Base-by-base conservation (phyloP, 2,329 filamentous ascomycete genomes). In the Paraphoma chrysanthemicola region DNA sequence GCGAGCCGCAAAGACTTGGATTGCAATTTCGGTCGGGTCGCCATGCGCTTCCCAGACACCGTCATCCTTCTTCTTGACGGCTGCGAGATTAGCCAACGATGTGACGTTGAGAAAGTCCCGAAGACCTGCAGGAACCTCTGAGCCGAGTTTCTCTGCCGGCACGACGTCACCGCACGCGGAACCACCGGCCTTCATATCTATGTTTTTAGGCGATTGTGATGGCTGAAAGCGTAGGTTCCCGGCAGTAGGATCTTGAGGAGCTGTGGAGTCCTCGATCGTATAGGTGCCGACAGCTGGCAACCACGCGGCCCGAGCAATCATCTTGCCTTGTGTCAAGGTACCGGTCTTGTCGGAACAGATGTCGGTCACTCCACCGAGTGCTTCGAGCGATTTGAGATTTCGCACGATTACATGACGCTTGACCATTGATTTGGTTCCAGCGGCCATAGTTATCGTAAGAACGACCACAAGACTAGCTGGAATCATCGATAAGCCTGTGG, bases 1-100 rank as follows among this genome's bases (percentile, higher is more conserved):
- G 11, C 89, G 85, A 42, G 84, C 85, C 8, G 88, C 87, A 68
- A 92, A 90, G 0, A 92, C 89, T 64, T 91, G 88, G 44, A 92
- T 89, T 1, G 89, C 89, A 57, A 92, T 90, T 64, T 92, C 89
- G 1, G 89, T 91, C 0, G 75, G 75, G 45, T 78, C 76, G 12
- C 76, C 76, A 31, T 72, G 72, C 3, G 76, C 74, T 36, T 72
- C 67, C 76, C 76, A 78, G 8, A 60, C 57, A 9, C 77, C 74
- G 41, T 80, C 74, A 0, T 78, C 77, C n/a, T 68, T 76, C 44
- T 79, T 76, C 44, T 78, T 78, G 4, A 87, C 78, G 3, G 79
- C 81, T 3, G 83, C 83, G 12, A 86, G 74, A 63, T 85, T 86
- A 42, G 82, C 82, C 44, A 79, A 65, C 2, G 76, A 77, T 6